Evolutionary conservation across 306 rosid genomes (phyloP), one percentile per base, ranked within the genome.

Genomic region (Begonia loranthoides): DNA sequence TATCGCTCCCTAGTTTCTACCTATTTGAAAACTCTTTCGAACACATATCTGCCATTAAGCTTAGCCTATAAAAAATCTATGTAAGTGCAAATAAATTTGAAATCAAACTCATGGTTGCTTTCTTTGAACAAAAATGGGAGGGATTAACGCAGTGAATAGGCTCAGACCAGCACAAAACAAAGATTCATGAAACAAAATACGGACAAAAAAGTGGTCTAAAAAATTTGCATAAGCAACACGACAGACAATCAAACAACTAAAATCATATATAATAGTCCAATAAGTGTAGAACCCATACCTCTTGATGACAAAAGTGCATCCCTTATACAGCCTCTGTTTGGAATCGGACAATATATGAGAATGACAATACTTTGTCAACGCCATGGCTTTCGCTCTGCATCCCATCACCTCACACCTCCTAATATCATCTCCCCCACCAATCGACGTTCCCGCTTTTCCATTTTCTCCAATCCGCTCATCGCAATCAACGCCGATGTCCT

Each of bases 371-470:
- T 66, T 52, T 3, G 94, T 80, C 63, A 78, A 54, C 0, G 87
- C 82, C 96, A 87, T 82, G 4, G 94, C 64, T 59, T 72, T 80
- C 11, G 49, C 14, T 41, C 68, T 60, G 61, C 96, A 87, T n/a
- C 65, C 79, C 1, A 55, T 13, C 3, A 66, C 74, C 11, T 80
- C 70, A 45, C 95, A 87, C 13, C 55, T 54, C 13, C 59, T 53
- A 33, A 70, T 39, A 13, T 73, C 79, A 53, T 70, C 84, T 2
- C 46, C 15, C 12, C 72, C 79, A 24, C 10, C 15, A 13, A 28
- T 38, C 63, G 15, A 56, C 40, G 12, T 60, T 55, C 70, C 66
- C 24, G 45, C 38, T 67, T 67, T 67, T 4, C 19, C 72, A 38
- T 56, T 72, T 12, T 55, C 63, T 2, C 38, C 59, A 9, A 55